Base-by-base conservation (phyloP, 2,329 filamentous ascomycete genomes). In the Xylariaceae sp. region DNA sequence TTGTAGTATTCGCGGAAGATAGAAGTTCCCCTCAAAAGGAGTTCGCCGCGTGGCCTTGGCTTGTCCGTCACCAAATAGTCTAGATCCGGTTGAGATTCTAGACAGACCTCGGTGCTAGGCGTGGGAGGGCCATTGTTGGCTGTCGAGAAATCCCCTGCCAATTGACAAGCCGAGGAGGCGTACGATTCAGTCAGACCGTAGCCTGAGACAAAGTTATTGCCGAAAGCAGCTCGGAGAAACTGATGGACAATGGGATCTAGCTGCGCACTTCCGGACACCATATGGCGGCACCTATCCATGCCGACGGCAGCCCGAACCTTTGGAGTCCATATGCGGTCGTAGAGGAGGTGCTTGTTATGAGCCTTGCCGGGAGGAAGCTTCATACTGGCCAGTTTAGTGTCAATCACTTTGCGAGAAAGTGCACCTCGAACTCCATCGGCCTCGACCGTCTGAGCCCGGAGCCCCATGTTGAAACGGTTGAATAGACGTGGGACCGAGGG, bases 101-200 rank as follows among this genome's bases (percentile, higher is more conserved):
- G 78, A 70, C 92, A 95, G 46, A 86, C 75, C 74, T 99, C 94
- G 8, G 80, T 72, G 55, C 77, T 79, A 7, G 84, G 78, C 56
- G 81, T 79, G 0, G 91, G 79, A 5, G 80, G 84, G 49, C 94
- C 94, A 63, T 92, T 92, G 72, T 91, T 95, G 57, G 90, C 91
- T 4, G 85, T 75, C 8, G 79, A 80, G 67, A 88, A 84, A 70
- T 99, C 94, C 44, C 80, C 79, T 2, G 75, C 70, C 10, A 81
- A 65, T 74, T 97, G 94, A 34, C 83, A 80, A 12, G 86, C 79
- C 19, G 81, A 84, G 29, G 87, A 81, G 41, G 92, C 91, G 66
- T 95, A 96, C 0, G 91, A 88, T 74, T 99, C 94, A 1, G 94
- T 99, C 70, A 99, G 78, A 46, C 94, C 94, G 70, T 92, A 99